Conservation (phyloP, 1,284 basidiomycete species). For the Cutaneotrichosporon mucoides region DNA sequence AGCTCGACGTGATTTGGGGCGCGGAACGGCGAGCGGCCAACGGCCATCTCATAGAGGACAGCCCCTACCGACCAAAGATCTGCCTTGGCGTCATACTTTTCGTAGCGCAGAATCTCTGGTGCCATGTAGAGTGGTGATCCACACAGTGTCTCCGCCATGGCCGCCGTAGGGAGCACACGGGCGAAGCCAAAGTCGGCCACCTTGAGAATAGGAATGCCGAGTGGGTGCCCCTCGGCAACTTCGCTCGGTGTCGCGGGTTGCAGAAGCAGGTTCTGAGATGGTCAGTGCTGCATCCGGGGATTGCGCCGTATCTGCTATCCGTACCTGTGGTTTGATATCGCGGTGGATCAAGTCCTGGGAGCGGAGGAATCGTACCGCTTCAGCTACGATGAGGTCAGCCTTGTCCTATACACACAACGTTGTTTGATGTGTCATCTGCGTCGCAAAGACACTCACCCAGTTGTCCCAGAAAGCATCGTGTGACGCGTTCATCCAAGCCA, state of each 20-base stretch:
- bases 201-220: conserved; percentile 90
- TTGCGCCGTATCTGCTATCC: background rate
- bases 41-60: conserved; percentile 91
- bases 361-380: conserved; percentile 88
- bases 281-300: conserved; percentile 5
- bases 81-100: conserved; percentile 97
- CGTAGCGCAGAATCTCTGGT: conserved; percentile 92
- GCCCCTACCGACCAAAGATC: conserved; percentile 98
- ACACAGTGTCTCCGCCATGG: conserved; percentile 96
- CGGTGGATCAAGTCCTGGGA: conserved; percentile 88
- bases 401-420: background rate
- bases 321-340: conserved; percentile 92
- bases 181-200: conserved; percentile 99
- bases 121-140: conserved; percentile 99
- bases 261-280: conserved; percentile 74
- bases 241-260: conserved; percentile 77
- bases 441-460: conserved; percentile 59
- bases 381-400: conserved; percentile 55
- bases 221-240: conserved; percentile 76
- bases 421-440: background rate
- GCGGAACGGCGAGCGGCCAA: conserved; percentile 89
- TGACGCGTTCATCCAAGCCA: conserved; percentile 84
- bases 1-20: conserved; percentile 96
- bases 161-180: conserved; percentile 79
- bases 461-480: conserved; percentile 88